Conservation (phyloP, 2,329 filamentous ascomycete genomes). For the Diaporthe helianthi region DNA sequence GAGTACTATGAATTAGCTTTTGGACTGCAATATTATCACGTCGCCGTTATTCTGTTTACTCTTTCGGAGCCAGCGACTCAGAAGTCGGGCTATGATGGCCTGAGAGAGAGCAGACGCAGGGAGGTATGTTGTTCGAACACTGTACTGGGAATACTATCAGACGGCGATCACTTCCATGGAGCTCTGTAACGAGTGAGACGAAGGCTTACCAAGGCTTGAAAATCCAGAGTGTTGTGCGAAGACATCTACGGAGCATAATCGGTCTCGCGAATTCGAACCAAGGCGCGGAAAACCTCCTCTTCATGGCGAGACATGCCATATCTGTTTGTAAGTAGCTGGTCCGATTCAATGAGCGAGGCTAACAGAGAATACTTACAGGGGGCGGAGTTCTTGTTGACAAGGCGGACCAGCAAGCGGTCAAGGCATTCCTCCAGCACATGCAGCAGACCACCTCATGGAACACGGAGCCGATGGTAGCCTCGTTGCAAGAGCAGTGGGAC, state of each 20-base stretch:
- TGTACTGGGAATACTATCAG: neutral
- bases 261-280: constrained; percentile 7
- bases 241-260: neutral
- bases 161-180: too few species aligned
- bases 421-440: constrained; percentile 2
- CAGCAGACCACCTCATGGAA: constrained; percentile 10
- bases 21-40: constrained; percentile 2
- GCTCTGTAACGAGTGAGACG: fast-evolving
- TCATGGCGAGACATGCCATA: neutral
- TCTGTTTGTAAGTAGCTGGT: neutral
- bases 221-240: neutral
- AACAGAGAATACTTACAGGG: neutral
- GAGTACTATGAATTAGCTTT: neutral
- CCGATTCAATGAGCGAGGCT: neutral
- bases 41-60: neutral
- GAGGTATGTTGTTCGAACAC: neutral
- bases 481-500: constrained; percentile 3
- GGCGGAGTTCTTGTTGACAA: neutral
- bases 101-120: constrained; percentile 1
- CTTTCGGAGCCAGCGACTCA: constrained; percentile 6
- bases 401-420: neutral
- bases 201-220: neutral
- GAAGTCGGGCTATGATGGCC: neutral
- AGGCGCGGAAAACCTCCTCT: neutral
- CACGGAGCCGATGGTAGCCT: neutral